Base-by-base conservation (phyloP, 1,284 basidiomycete species). In the Serendipita sp. region DNA sequence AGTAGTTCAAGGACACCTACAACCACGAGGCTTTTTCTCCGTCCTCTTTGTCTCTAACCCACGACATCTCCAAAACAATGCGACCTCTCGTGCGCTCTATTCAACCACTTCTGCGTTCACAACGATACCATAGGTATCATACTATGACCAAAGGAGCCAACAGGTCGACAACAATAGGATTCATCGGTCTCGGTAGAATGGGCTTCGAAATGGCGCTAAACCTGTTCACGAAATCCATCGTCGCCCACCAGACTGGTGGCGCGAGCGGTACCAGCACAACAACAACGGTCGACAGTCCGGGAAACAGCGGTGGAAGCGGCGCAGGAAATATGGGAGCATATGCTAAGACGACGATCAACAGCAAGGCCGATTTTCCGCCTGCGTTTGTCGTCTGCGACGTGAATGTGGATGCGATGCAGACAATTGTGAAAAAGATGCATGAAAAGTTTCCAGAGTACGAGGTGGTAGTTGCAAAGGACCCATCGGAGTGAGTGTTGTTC, bases 201-300 rank as follows among this genome's bases (percentile, higher is more conserved):
- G 89, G 89, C 38, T 82, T 80, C 60, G 83, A 88, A 70, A 91
- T 92, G 90, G 89, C 90, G 15, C 79, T 78, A 72, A 91, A 91
- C 72, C 78, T 91, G 61, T 65, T 71, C 60, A 63, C 63, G 58
- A 70, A 71, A 62, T 64, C 67, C 15, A 66, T 69, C 60, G 64
- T 64, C 4, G 64, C 61, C n/a, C 43, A 61, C 12, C 44, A 62
- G 8, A 64, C 64, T 5, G 64, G 63, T 6, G n/a, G 17, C 26
- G 5, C 45, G 26, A 49, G 45, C 26, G n/a, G 5, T 6, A 6
- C 45, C 26, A 15, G 45, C 17, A 49, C 26, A 29, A 49, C 15
- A 5, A 49, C 26, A 29, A 49, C 15, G 6, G 26, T 49, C 5
- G 45, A 49, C 45, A 38, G 35, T 38, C 35, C 26, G 5, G 45